Evolutionary conservation across 2,329 filamentous ascomycete genomes (phyloP), one percentile per base, ranked within the genome.

Genomic region (Nothopassalora personata): DNA sequence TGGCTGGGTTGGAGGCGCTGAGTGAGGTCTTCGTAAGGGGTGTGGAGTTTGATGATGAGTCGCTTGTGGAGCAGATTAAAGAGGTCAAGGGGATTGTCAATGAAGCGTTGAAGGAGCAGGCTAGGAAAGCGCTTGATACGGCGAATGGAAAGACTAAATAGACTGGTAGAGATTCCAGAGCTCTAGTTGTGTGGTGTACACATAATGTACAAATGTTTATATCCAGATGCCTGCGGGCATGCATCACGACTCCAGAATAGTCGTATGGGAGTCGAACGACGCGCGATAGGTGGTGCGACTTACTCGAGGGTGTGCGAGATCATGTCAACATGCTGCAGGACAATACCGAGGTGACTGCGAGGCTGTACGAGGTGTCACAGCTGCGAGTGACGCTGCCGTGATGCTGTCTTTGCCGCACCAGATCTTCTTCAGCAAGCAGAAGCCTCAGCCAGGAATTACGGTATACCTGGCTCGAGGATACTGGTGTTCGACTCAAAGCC

Each of bases 11-110:
- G 49, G 94, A 99, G 76, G 86, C 88, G 15, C 83, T 96, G 3
- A 96, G 91, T 70, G 89, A 90, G 68, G 74, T 89, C 51, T 90
- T 97, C 64, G 89, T 96, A 53, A 80, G 85, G 9, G 93, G 92
- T 0, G 85, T 97, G 15, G 85, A 91, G 67, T 87, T 91, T 54
- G 80, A 70, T 11, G 68, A 71, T 50, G 68, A 67, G 18, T 6
- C 27, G 11, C 30, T 51, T 28, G n/a, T 13, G 28, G 43, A 48
- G 43, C 34, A 55, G 45, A n/a, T 23, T 15, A 36, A 48, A 27
- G 46, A 27, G 4, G 30, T 28, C 4, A 30, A 43, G 36, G 51
- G 39, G 30, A 27, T 23, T 9, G 27, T 54, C 5, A 49, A 51
- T 36, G 53, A 13, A 18, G 30, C 2, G 23, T n/a, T 54, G 52